Conservation (phyloP, 345 rosid genomes). For the Corymbia maculata region DNA sequence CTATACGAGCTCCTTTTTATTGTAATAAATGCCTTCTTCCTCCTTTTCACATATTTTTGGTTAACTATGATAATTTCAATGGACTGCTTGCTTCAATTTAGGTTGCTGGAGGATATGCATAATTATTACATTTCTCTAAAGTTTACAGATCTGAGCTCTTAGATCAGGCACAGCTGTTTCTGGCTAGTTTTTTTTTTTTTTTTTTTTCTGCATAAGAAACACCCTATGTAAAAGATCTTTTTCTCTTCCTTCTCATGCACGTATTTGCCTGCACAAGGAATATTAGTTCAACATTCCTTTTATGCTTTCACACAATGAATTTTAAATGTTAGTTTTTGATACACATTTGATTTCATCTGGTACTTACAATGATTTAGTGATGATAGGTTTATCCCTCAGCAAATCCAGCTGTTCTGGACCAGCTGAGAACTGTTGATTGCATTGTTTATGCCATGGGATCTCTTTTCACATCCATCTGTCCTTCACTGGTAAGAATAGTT, state of each 20-base stretch:
- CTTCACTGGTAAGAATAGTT: constrained; percentile 56
- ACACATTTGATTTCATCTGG: background rate
- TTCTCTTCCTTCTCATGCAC: background rate
- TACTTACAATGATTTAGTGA: background rate
- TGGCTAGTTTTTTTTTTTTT: background rate
- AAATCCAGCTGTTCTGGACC: constrained; percentile 73
- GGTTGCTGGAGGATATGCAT: background rate
- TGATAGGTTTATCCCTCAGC: constrained; percentile 73
- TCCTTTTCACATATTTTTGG: background rate
- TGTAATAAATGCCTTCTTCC: background rate
- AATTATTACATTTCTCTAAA: background rate
- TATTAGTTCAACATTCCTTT: background rate
- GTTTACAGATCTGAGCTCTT: background rate
- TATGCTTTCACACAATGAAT: background rate
- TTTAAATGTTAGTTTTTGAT: background rate
- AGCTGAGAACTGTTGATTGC: constrained; percentile 69
- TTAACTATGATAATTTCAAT: background rate
- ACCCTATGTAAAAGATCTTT: background rate
- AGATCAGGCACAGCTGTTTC: background rate
- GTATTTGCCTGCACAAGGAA: background rate
- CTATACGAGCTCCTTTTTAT: background rate
- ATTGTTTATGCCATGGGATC: constrained; percentile 97
- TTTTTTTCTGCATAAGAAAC: background rate
- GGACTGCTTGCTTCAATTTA: background rate
- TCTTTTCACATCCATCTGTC: constrained; percentile 91